Evolutionary conservation across 2,329 filamentous ascomycete genomes (phyloP).

Genomic region (Hypoxylon sp.): DNA sequence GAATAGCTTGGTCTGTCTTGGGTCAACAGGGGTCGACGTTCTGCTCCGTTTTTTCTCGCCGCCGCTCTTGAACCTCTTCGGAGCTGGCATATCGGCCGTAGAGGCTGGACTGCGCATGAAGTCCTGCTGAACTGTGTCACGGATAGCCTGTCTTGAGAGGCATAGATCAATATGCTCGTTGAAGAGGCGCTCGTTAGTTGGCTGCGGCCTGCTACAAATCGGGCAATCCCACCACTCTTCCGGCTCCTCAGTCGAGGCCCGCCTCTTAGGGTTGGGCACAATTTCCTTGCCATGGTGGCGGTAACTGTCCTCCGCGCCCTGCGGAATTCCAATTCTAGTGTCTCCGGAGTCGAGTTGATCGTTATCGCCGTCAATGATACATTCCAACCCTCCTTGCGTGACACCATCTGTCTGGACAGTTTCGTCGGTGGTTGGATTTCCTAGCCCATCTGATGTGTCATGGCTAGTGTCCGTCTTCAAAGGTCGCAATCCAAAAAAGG

Average conservation of each 20-base stretch:
- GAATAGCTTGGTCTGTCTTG: conserved; percentile 60
- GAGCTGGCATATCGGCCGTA: conserved; percentile 55
- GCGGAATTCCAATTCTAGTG: conserved; percentile 67
- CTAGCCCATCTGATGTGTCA: conserved; percentile 32
- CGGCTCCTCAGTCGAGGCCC: conserved; percentile 55
- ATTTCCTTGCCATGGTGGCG: conserved; percentile 68
- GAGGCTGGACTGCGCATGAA: conserved; percentile 46
- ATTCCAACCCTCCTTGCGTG: conserved; percentile 78
- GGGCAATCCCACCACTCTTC: conserved; percentile 85
- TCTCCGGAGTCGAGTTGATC: conserved; percentile 60
- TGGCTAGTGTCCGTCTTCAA: conserved; percentile 47
- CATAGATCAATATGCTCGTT: conserved; percentile 96
- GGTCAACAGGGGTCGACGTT: conserved; percentile 44
- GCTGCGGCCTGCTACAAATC: conserved; percentile 84
- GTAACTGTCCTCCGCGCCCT: conserved; percentile 63
- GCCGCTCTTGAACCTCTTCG: conserved; percentile 56
- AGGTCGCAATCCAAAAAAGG: conserved; percentile 80
- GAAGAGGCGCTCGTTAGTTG: conserved; percentile 80
- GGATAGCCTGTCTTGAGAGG: conserved; percentile 87
- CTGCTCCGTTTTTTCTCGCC: conserved; percentile 50
- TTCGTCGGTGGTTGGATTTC: conserved; percentile 57
- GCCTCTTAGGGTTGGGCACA: conserved; percentile 61
- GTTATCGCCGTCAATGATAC: conserved; percentile 60
- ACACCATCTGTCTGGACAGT: conserved; percentile 63
- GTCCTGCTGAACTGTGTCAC: conserved; percentile 79